Base-by-base conservation (phyloP, 2,329 filamentous ascomycete genomes). In the Cordyceps militaris region DNA sequence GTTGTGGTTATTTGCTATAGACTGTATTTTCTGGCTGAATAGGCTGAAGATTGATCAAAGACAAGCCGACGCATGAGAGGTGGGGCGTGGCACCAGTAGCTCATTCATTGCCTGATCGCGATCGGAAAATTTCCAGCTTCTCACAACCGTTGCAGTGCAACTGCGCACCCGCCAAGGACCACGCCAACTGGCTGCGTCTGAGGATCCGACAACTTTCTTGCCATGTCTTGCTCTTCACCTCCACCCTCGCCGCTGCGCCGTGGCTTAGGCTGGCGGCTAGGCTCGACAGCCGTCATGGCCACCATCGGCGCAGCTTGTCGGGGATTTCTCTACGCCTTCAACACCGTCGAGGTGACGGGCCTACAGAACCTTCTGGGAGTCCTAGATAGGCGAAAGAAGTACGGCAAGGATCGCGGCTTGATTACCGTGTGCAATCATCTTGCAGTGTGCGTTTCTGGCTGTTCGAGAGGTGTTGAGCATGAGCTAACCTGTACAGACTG, bases 271-370 rank as follows among this genome's bases (percentile, higher is more conserved):
- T 91, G 88, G 87, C 87, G 89, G 61, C 73, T 85, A 57, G 81
- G 81, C 36, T 95, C 91, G n/a, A 79, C 85, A 53, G 74, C 85
- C 61, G 81, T 88, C 38, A 90, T 96, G 80, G 86, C 88, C 65
- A 71, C 86, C 11, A 86, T 90, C 0, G 88, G 86, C 49, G 73
- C 85, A 28, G 63, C 95, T 7, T 90, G 84, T 58, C 83, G 89
- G 60, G 79, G 76, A 2, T 97, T 97, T 68, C 74, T 97, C 44
- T 87, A 85, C 63, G 83, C 82, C 0, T 71, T 93, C 61, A 95
- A 88, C 70, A 81, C 78, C 26, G 85, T 91, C 48, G 86, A 97
- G 70, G 83, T 89, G 5, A 79, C 85, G 65, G 93, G 93, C 1
- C 75, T 95, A 60, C 84, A 91, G 49, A 74, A 79, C 11, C 94